A percentile compares a stretch with the other conserved stretches of the same genome.
phyloP scores from a whole-genome alignment of 1,139 yeast species.

The Kurtzmaniella natalensis region DNA sequence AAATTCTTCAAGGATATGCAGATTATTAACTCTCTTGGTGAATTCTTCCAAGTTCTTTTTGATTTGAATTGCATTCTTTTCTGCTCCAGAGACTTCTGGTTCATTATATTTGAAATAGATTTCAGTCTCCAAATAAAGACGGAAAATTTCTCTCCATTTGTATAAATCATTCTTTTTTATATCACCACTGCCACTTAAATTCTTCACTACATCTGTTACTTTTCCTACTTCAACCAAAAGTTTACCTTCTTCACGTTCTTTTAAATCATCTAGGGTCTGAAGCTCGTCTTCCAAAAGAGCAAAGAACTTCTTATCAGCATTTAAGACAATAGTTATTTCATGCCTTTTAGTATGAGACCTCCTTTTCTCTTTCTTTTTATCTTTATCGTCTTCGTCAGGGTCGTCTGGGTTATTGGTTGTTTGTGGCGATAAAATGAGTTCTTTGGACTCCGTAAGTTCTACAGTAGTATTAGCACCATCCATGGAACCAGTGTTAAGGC shows the following conservation, averaged over 20 bases:
- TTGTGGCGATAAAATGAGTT: slow-evolving; percentile 11
- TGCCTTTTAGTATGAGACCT: slow-evolving; percentile 12
- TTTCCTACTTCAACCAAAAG: slow-evolving; percentile 40
- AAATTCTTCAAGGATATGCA: slow-evolving; percentile 40
- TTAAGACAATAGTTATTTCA: slow-evolving; percentile 35
- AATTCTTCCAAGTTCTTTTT: slow-evolving; percentile 42
- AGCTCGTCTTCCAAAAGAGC: slow-evolving; percentile 55
- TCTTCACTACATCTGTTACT: slow-evolving; percentile 36
- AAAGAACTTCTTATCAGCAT: slow-evolving; percentile 51
- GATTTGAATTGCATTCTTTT: slow-evolving; percentile 31
- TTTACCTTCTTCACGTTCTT: slow-evolving; percentile 40
- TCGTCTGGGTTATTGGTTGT: not conserved
- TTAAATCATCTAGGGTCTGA: slow-evolving; percentile 44
- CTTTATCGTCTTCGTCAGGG: slow-evolving; percentile 1
- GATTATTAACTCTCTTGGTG: slow-evolving; percentile 36
- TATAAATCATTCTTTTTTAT: slow-evolving; percentile 52
- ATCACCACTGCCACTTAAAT: slow-evolving; percentile 25
- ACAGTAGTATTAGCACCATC: slow-evolving; percentile 12
- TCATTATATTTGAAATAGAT: slow-evolving; percentile 60
- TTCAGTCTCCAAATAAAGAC: slow-evolving; percentile 60
- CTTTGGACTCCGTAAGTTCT: slow-evolving; percentile 14
- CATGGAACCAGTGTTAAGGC: slow-evolving; percentile 15
- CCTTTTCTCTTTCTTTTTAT: slow-evolving; percentile 6
- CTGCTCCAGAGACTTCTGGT: slow-evolving; percentile 34
- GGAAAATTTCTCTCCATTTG: slow-evolving; percentile 69